phyloP scores from a whole-genome alignment of 2,329 filamentous ascomycete species.

The Aspergillus novoparasiticus region DNA sequence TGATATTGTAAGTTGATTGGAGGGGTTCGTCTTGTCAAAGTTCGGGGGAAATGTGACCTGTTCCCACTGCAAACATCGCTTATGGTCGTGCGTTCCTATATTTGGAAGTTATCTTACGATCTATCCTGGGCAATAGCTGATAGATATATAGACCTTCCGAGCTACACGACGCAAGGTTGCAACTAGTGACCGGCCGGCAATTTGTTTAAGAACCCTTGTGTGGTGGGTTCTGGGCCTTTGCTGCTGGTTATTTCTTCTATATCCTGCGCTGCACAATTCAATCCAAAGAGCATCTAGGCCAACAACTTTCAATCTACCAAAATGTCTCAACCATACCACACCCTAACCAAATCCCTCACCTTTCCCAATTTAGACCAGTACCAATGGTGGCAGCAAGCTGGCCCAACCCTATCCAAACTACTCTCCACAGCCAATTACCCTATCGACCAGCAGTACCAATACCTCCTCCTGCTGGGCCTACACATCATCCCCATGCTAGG shows the following conservation, averaged over 20 bases:
- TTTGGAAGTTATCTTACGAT: background rate
- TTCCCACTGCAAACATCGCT: background rate
- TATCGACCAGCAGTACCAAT: slow-evolving; percentile 1
- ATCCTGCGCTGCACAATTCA: background rate
- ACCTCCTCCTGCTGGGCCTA: background rate
- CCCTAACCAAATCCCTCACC: background rate
- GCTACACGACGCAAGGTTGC: no score
- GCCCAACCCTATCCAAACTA: background rate
- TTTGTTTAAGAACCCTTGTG: no score
- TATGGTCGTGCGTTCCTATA: background rate
- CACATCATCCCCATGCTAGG: slow-evolving; percentile 1
- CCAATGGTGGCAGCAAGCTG: slow-evolving; percentile 1
- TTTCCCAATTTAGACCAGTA: background rate
- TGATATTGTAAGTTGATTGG: background rate
- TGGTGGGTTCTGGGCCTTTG: no score
- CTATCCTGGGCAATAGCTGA: background rate
- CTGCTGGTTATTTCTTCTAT: background rate
- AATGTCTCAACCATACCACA: background rate
- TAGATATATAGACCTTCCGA: background rate
- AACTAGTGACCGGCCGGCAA: no score
- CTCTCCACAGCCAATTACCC: background rate
- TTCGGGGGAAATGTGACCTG: background rate
- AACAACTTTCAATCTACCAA: background rate
- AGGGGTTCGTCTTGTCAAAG: background rate
- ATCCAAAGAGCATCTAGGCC: background rate